Evolutionary conservation across 148 eudicot genomes (phyloP), one percentile per base, ranked within the genome.

Genomic region (Fallopia convolvulus): DNA sequence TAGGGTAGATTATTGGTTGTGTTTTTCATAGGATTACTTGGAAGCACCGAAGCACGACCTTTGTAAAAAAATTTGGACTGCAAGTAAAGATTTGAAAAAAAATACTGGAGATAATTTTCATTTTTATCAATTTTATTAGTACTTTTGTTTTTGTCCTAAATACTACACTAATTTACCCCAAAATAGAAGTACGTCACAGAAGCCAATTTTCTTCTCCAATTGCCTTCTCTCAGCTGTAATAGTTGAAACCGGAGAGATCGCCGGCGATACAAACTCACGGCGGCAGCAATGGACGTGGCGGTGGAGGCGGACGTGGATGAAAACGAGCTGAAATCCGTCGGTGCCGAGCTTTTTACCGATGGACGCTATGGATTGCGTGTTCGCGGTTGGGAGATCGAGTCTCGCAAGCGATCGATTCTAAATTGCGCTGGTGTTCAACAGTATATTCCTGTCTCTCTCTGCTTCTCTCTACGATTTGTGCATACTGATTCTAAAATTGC

Each of bases 321-420:
- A 76, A 80, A 71, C 17, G 91, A 88, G 55, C 70, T 94, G 26
- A 89, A 90, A 77, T 81, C 87, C 56, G 93, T 87, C 71, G 96
- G 97, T 53, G 99, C 89, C 12, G 88, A 86, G 83, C 74, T 80
- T 39, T 84, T 94, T 55, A 68, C 87, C 2, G 91, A 83, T n/a
- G 94, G 96, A 47, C 91, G 97, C 52, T 77, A 52, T 30, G 97
- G 98, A 58, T 76, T 92, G 75, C 84, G 83, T 18, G 84, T 94
- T 36, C 85, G 75, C 20, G 99, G 97, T 18, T 94, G 99, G 99
- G 91, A 94, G 85, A 90, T 94, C 85, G 93, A 90, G 74, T 79
- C 97, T 39, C 78, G 68, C 74, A 88, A 88, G 78, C 88, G 82
- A 41, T 84, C 99, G 18, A 88, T 89, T 71, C 97, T 94, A 88